These are phyloP conservation scores for Trypanosoma grayi DNA, from an alignment of 208 protist species.

Conservation along the genomic window DNA sequence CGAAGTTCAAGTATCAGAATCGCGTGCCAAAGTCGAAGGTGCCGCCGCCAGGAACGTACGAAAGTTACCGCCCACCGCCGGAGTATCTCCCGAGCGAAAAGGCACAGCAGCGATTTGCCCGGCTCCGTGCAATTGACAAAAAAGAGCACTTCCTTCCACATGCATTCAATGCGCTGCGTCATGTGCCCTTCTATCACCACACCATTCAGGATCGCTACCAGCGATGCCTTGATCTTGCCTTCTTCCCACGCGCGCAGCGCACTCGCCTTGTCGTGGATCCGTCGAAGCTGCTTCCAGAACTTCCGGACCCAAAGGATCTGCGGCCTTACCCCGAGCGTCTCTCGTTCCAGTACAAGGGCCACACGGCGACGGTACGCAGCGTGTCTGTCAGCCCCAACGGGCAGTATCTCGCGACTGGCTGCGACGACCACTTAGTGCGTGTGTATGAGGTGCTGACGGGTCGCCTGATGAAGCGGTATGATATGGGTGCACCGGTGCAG, in stretches of 20 bases:
- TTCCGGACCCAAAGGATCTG: conserved; percentile 98
- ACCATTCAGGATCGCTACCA: conserved; percentile 98
- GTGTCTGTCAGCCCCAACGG: conserved; percentile 95
- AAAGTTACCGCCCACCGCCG: conserved; percentile 98
- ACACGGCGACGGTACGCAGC: conserved; percentile 92
- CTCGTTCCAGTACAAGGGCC: conserved; percentile 96
- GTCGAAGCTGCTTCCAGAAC: conserved; percentile 95
- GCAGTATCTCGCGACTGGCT: conserved; percentile 97
- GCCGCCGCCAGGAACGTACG: conserved; percentile 92
- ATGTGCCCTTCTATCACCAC: conserved; percentile 95
- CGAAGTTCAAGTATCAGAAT: conserved; percentile 87
- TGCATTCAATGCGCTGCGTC: conserved; percentile 90
- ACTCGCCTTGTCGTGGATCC: conserved; percentile 93
- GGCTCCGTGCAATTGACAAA: conserved; percentile 88
- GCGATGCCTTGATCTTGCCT: conserved; percentile 98
- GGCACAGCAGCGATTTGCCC: conserved; percentile 85
- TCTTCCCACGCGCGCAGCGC: conserved; percentile 94
- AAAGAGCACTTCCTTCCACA: conserved; percentile 93
- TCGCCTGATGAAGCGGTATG: conserved; percentile 92
- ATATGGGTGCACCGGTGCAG: conserved; percentile 84
- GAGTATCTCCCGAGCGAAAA: conserved; percentile 96
- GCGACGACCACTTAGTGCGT: conserved; percentile 96
- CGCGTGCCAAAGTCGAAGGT: conserved; percentile 75
- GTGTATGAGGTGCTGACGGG: conserved; percentile 98
- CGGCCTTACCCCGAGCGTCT: conserved; percentile 98